phyloP scores from a whole-genome alignment of 1,284 basidiomycete species.

The Coniferiporia sulphurascens region DNA sequence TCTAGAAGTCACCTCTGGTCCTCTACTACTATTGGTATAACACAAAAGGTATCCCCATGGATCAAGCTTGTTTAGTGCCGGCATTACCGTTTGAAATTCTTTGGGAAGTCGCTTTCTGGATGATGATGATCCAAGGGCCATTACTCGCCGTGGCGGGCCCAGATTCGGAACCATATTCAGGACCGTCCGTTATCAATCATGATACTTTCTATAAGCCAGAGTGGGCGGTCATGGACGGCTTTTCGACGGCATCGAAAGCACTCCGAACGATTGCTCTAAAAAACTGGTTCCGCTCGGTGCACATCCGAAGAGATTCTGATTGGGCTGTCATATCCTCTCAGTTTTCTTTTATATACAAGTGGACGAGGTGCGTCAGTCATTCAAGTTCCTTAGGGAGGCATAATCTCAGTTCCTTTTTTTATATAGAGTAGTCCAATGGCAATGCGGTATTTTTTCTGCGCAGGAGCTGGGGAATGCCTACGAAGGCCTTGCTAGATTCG shows the following conservation, averaged over 20 bases:
- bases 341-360: background rate
- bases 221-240: background rate
- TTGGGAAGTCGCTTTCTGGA: background rate
- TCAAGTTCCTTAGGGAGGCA: background rate
- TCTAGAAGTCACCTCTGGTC: too few species aligned
- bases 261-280: background rate
- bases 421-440: background rate
- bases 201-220: background rate
- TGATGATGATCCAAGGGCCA: background rate
- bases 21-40: background rate
- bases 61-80: background rate
- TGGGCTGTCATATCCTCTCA: background rate
- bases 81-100: background rate
- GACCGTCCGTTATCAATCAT: background rate
- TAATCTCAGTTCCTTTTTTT: background rate
- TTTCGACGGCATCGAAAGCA: background rate
- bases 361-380: background rate
- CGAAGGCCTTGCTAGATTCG: background rate
- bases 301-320: background rate
- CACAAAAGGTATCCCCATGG: background rate
- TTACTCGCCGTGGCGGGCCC: too few species aligned
- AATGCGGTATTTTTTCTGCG: background rate
- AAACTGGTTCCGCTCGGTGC: constrained; percentile 1
- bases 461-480: background rate
- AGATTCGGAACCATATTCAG: background rate